Percentiles rank a stretch among this genome's conserved stretches.
phyloP scores from a whole-genome alignment of 2,329 filamentous ascomycete genomes.

The Biscogniauxia marginata region DNA sequence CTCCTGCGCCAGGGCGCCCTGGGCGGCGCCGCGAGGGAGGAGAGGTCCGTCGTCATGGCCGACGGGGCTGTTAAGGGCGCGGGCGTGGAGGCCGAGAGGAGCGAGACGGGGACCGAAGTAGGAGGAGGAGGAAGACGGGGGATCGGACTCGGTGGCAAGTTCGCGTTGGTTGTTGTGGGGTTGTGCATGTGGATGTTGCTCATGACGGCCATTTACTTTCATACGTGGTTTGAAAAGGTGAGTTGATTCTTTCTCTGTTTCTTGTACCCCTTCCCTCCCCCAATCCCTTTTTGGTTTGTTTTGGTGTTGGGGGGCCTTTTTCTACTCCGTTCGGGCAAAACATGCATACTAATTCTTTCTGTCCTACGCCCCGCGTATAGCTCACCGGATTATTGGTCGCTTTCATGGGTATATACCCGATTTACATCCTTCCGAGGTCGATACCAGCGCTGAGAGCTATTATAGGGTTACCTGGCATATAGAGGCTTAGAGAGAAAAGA shows the following conservation, averaged over 20 bases:
- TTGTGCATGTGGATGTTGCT: slow-evolving; percentile 93
- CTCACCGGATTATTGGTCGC: slow-evolving; percentile 24
- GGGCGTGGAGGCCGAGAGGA: slow-evolving; percentile 43
- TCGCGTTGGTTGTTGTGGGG: slow-evolving; percentile 62
- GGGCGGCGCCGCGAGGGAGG: slow-evolving; percentile 51
- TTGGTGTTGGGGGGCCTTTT: background rate
- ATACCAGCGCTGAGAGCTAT: slow-evolving; percentile 21
- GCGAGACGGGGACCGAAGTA: slow-evolving; percentile 13
- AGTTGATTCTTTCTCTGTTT: slow-evolving; percentile 23
- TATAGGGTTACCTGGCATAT: slow-evolving; percentile 27
- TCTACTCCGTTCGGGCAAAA: background rate
- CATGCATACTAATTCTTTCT: background rate
- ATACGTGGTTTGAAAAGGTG: slow-evolving; percentile 98
- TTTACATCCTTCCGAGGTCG: slow-evolving; percentile 27
- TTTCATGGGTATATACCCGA: slow-evolving; percentile 20
- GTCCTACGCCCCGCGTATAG: too few species aligned
- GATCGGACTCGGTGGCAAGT: slow-evolving; percentile 50
- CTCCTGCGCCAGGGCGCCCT: slow-evolving; percentile 42
- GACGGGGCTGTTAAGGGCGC: slow-evolving; percentile 66
- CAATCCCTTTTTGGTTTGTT: background rate
- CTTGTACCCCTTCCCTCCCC: too few species aligned
- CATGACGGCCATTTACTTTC: slow-evolving; percentile 98
- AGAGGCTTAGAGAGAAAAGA: slow-evolving; percentile 1
- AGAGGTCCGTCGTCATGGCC: slow-evolving; percentile 62
- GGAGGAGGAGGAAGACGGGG: slow-evolving; percentile 27